These are phyloP conservation scores for Chrysanthemum makinoi DNA, from an alignment of 129 eudicot species.

Conservation along the genomic window DNA sequence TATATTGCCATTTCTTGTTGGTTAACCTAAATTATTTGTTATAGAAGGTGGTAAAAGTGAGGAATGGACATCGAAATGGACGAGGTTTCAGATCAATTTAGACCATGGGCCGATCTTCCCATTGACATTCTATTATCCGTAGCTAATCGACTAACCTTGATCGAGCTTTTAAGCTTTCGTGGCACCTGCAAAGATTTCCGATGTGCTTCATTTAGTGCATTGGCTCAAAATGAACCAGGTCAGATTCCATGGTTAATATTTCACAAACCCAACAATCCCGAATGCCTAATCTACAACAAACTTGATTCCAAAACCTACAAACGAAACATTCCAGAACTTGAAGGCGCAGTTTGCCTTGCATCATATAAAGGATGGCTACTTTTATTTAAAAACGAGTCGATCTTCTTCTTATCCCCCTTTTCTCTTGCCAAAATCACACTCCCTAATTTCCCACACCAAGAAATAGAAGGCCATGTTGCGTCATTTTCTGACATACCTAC, in stretches of 20 bases:
- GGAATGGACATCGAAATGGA: background rate
- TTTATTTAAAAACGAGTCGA: constrained; percentile 2
- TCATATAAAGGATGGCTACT: constrained; percentile 49
- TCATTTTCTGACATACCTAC: constrained; percentile 40
- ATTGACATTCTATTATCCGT: constrained; percentile 26
- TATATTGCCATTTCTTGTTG: too few relatives aligned
- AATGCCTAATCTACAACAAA: constrained; percentile 12
- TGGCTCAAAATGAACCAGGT: constrained; percentile 21
- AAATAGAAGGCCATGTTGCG: constrained; percentile 19
- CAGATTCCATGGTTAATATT: constrained; percentile 30
- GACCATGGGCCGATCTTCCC: constrained; percentile 35
- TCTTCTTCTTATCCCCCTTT: constrained; percentile 41
- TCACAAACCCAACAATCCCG: constrained; percentile 15
- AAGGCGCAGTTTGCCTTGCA: constrained; percentile 29
- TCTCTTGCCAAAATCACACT: constrained; percentile 31
- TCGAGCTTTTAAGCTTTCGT: constrained; percentile 39
- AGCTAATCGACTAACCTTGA: constrained; percentile 15
- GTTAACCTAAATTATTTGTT: too few relatives aligned
- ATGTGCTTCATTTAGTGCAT: constrained; percentile 19
- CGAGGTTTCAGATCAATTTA: background rate
- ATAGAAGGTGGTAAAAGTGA: background rate
- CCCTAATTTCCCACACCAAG: constrained; percentile 31
- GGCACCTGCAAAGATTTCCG: constrained; percentile 39
- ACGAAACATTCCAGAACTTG: constrained; percentile 27
- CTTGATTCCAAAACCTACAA: constrained; percentile 23